Evolutionary conservation across 2,329 filamentous ascomycete genomes (phyloP).

Genomic region (Massarina eburnea): DNA sequence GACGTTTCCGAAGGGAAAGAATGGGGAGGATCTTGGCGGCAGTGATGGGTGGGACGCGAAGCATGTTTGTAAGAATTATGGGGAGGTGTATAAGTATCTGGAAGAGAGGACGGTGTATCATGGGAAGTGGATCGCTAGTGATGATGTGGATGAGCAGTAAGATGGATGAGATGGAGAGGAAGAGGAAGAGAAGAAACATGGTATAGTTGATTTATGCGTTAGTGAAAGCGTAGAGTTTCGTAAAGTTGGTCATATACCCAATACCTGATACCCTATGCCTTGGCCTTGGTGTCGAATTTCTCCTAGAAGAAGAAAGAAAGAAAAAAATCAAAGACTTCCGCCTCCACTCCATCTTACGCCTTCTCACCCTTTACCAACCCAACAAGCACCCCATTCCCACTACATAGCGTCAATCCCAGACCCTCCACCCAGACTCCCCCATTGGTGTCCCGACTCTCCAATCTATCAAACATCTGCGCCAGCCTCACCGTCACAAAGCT

Average conservation of each 20-base stretch:
- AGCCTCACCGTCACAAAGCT: constrained; percentile 37
- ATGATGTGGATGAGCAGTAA: neutral
- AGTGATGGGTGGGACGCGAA: constrained; percentile 39
- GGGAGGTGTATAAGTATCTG: constrained; percentile 31
- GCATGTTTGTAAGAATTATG: constrained; percentile 38
- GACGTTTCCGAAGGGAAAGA: constrained; percentile 27
- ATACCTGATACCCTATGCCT: too few relatives aligned
- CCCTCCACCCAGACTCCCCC: constrained; percentile 32
- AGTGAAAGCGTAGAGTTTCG: too few relatives aligned
- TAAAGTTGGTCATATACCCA: too few relatives aligned
- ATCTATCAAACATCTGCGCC: constrained; percentile 32
- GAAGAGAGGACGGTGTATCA: constrained; percentile 31
- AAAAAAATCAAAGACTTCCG: too few relatives aligned
- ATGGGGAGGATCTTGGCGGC: constrained; percentile 32
- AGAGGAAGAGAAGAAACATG: too few relatives aligned
- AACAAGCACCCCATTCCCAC: neutral
- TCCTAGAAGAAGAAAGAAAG: too few relatives aligned
- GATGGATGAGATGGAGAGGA: neutral
- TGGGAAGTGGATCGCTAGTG: constrained; percentile 28
- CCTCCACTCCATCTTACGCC: too few relatives aligned
- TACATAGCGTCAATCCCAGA: constrained; percentile 8
- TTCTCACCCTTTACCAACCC: neutral
- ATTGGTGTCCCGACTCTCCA: constrained; percentile 31
- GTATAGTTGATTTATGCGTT: too few relatives aligned
- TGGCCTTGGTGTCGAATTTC: too few relatives aligned